Base-by-base conservation (phyloP, 352 stramenopile genomes). In the Phytopythium aichiense region DNA sequence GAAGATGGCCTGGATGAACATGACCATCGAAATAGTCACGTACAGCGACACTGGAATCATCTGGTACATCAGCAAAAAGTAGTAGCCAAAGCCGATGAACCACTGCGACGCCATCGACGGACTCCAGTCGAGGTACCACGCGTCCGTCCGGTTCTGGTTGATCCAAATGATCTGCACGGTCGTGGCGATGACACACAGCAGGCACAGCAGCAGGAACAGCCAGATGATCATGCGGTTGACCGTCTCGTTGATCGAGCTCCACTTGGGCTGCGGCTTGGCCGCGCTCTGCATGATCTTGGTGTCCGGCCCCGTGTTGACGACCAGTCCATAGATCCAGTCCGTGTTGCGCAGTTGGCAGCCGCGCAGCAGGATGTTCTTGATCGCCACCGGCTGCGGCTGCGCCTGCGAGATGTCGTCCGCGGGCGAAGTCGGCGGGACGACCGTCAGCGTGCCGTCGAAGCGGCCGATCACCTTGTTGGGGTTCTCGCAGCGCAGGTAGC, bases 31-130 rank as follows among this genome's bases (percentile, higher is more conserved):
- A 20, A 99, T 95, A 0, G 94, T 98, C 42, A 99, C 95, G 71
- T 99, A 99, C 15, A 99, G 86, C 69, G 91, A 98, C 33, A 99
- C 84, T 18, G 97, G 97, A 35, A 99, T 96, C 79, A 99, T 98
- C 69, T 98, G 94, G 74, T 92, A 98, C 77, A 98, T 94, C 46
- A 99, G 81, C 22, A 98, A 79, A 35, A 99, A 92, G 78, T 98
- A 99, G 56, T 84, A 88, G 30, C 95, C 76, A 60, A 97, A 91
- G 16, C 91, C 72, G 20, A 89, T 61, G 42, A 98, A 90, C 70
- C 79, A 89, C 66, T 89, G 78, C 22, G 74, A 75, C 28, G 72
- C 63, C 8, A 81, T 73, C 4, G 46, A 55, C 13, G 77, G 78
- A 46, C 75, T 71, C 74, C 74, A 87, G 46, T 59, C 58, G 31